Evolutionary conservation across 2,329 filamentous ascomycete species (phyloP).

Genomic region (Venturia aucupariae): DNA sequence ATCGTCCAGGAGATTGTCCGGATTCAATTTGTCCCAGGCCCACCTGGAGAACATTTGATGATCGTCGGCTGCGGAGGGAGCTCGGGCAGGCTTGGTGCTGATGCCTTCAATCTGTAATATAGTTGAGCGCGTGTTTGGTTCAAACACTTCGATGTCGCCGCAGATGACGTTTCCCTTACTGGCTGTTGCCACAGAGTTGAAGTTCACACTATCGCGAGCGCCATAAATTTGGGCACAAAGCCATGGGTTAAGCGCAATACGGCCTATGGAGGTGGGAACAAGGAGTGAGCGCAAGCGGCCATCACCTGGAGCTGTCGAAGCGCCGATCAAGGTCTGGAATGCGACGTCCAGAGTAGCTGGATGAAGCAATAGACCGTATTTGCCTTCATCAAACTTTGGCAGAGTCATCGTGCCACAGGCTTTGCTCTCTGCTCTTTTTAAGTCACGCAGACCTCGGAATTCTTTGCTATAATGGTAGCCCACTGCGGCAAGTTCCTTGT

Average conservation of each 20-base stretch:
- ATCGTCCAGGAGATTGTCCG: not conserved
- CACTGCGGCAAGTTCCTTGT: not conserved
- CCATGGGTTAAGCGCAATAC: not conserved
- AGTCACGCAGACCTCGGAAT: not conserved
- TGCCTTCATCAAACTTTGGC: not conserved
- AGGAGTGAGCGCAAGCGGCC: not conserved
- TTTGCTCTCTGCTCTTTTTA: not conserved
- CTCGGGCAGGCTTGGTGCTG: not conserved
- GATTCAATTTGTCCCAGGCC: not conserved
- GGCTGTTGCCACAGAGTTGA: not conserved
- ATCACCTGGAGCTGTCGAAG: not conserved
- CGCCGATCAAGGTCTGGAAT: not conserved
- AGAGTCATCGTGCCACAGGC: not conserved
- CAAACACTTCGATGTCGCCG: not conserved
- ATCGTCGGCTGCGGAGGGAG: not conserved
- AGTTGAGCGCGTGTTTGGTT: not conserved
- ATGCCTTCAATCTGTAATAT: slow-evolving; percentile 1
- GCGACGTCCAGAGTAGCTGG: slow-evolving; percentile 5
- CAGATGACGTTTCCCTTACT: slow-evolving; percentile 3
- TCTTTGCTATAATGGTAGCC: not conserved
- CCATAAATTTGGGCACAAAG: slow-evolving; percentile 2
- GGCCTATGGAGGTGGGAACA: not conserved
- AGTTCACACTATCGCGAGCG: not conserved
- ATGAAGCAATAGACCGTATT: slow-evolving; percentile 1
- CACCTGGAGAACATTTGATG: not conserved